Evolutionary conservation across 495 filamentous ascomycete genomes (phyloP), one percentile per base, ranked within the genome.

Genomic region (Podospora tetraspora): DNA sequence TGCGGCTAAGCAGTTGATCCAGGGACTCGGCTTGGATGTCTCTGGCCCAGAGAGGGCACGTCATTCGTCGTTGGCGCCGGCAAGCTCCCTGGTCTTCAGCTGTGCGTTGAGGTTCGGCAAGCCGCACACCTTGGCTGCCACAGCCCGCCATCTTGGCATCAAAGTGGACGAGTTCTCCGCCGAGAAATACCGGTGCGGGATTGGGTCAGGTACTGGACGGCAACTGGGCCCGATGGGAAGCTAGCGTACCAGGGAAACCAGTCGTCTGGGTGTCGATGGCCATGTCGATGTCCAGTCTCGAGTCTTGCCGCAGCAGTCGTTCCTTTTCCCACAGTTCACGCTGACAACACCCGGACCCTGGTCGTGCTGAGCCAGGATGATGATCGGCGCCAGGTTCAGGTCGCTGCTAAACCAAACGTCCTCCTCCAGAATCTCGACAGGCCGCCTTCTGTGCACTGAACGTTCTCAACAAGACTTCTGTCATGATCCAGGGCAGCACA

Each of bases 111-210:
- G 43, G 43, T 52, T 52, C 43, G 43, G 43, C 43, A 52, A 52
- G 43, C 16, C 43, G 43, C 43, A 52, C 43, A 52, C 43, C 43
- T 52, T 52, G 43, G 43, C 52, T 65, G 63, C 63, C 56, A 65
- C 63, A 32, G 32, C 24, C 19, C 63, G 43, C 56, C 23, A 22
- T 24, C 63, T 65, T 65, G 63, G 63, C 63, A 32, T 52, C 43
- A n/a, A n/a, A n/a, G 43, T 59, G 13, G 56, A 23, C 37, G 43
- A 52, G 43, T 19, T 59, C 24, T 32, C 61, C 27, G 24, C 63
- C 52, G 52, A 37, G 52, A 52, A 64, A 64, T 25, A 22, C 34
- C n/a, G 63, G 52, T 29, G 57, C 27, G 52, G 63, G 63, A 65
- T 65, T 65, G 63, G 63, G 43, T n/a, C 43, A n/a, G 34, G 34